phyloP scores from a whole-genome alignment of 202 grass and related monocot genomes.

The Carex arenaria region DNA sequence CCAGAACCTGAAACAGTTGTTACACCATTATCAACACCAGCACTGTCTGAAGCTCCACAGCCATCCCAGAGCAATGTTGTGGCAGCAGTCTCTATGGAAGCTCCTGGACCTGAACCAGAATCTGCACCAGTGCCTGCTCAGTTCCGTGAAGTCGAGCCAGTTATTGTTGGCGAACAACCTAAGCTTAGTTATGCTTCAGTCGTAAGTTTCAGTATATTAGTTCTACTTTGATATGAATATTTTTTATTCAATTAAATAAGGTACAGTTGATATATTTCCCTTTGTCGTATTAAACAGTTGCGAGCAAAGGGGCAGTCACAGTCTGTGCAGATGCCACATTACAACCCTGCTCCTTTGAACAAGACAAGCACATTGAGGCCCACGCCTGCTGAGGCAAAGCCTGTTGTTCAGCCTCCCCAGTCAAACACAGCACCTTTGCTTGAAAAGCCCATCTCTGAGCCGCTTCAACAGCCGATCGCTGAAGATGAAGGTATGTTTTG shows the following conservation, averaged over 20 bases:
- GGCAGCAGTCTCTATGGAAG: neutral
- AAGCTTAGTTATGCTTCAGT: conserved; percentile 90
- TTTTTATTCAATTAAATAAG: conserved; percentile 9
- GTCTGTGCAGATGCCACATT: neutral
- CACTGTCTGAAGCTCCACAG: neutral
- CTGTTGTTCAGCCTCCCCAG: conserved; percentile 30
- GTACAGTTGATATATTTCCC: neutral
- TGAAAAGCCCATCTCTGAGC: conserved; percentile 52
- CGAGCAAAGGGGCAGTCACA: conserved; percentile 49
- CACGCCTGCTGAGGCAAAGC: conserved; percentile 27
- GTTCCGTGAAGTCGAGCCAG: conserved; percentile 34
- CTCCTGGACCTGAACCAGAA: conserved; percentile 31
- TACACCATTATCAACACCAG: neutral
- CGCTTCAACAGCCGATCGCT: conserved; percentile 24
- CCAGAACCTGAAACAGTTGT: conserved; percentile 21
- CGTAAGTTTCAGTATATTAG: conserved; percentile 34
- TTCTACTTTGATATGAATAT: conserved; percentile 10
- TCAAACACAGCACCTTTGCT: conserved; percentile 25
- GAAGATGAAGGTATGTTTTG: conserved; percentile 63
- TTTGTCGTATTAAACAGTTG: conserved; percentile 40
- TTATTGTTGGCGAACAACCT: conserved; percentile 34
- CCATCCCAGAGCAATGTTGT: neutral
- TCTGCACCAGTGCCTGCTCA: neutral
- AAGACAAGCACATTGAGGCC: conserved; percentile 18
- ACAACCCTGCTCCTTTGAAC: conserved; percentile 29